A percentile compares a stretch with the other conserved stretches of the same genome.
These are phyloP conservation scores for Malus hybrid DNA, from an alignment of 331 rosid genomes.

Conservation along the genomic window DNA sequence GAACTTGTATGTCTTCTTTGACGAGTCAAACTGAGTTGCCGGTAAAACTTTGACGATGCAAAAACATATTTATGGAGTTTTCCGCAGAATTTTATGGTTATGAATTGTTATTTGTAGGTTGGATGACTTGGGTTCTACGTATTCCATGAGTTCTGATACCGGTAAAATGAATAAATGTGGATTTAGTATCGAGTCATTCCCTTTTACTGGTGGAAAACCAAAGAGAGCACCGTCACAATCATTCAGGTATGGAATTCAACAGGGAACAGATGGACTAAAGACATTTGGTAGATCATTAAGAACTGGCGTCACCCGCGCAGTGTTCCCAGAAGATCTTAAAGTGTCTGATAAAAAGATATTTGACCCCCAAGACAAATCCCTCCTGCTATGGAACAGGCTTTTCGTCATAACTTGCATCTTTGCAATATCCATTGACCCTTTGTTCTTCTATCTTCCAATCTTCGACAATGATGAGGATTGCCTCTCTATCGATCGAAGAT, in stretches of 20 bases:
- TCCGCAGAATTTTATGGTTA: background rate
- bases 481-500: conserved; percentile 58
- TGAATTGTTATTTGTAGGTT: conserved; percentile 36
- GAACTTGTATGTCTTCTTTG: background rate
- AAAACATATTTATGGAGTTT: background rate
- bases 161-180: conserved; percentile 45
- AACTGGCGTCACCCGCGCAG: conserved; percentile 54
- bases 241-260: conserved; percentile 40
- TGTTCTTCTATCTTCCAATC: conserved; percentile 82
- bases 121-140: conserved; percentile 57
- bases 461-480: conserved; percentile 53
- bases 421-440: conserved; percentile 75
- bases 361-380: conserved; percentile 85
- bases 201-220: conserved; percentile 23
- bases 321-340: conserved; percentile 68
- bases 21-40: background rate
- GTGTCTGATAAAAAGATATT: conserved; percentile 65
- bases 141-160: conserved; percentile 28
- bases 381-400: conserved; percentile 70
- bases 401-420: conserved; percentile 73
- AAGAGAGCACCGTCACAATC: conserved; percentile 49
- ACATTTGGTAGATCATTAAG: conserved; percentile 68
- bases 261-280: conserved; percentile 66
- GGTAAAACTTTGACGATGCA: background rate
- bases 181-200: conserved; percentile 41